Evolutionary conservation across 2,329 filamentous ascomycete species (phyloP).

Genomic region (Xylariaceae sp.): DNA sequence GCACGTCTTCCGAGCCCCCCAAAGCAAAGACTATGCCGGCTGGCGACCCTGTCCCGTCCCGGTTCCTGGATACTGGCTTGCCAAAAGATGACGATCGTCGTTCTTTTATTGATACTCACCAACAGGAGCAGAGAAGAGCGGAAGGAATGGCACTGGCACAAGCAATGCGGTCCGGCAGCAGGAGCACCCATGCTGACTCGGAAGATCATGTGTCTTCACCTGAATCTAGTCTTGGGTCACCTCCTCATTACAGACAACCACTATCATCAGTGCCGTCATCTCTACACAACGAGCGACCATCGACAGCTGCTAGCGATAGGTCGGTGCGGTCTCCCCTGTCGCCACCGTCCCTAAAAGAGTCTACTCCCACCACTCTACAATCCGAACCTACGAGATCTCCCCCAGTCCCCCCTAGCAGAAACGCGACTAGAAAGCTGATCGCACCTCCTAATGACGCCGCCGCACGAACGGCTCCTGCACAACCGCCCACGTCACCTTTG

Average conservation of each 20-base stretch:
- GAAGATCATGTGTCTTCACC: conserved; percentile 32
- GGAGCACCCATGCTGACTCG: conserved; percentile 33
- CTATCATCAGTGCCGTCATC: conserved; percentile 12
- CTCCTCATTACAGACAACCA: conserved; percentile 17
- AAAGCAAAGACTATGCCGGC: conserved; percentile 32
- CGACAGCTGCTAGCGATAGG: conserved; percentile 23
- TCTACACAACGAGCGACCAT: conserved; percentile 22
- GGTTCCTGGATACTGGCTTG: conserved; percentile 36
- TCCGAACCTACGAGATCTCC: conserved; percentile 30
- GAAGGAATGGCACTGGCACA: conserved; percentile 57
- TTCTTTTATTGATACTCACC: conserved; percentile 56
- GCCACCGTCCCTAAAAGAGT: conserved; percentile 26
- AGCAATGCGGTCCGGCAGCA: conserved; percentile 39
- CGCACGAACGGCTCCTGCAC: conserved; percentile 12
- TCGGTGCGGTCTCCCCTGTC: conserved; percentile 21
- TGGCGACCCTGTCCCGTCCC: conserved; percentile 30
- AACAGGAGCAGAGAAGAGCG: conserved; percentile 56
- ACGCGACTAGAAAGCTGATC: conserved; percentile 17
- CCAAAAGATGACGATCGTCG: conserved; percentile 50
- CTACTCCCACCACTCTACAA: conserved; percentile 27
- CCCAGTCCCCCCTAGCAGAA: conserved; percentile 22
- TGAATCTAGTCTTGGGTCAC: conserved; percentile 25
- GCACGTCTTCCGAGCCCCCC: conserved; percentile 23
- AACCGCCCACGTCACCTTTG: conserved; percentile 19
- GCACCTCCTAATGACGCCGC: conserved; percentile 11